Evolutionary conservation across 108 stramenopile species (phyloP), one percentile per base, ranked within the genome.

Genomic region (Pinguiococcus pyrenoidosus): DNA sequence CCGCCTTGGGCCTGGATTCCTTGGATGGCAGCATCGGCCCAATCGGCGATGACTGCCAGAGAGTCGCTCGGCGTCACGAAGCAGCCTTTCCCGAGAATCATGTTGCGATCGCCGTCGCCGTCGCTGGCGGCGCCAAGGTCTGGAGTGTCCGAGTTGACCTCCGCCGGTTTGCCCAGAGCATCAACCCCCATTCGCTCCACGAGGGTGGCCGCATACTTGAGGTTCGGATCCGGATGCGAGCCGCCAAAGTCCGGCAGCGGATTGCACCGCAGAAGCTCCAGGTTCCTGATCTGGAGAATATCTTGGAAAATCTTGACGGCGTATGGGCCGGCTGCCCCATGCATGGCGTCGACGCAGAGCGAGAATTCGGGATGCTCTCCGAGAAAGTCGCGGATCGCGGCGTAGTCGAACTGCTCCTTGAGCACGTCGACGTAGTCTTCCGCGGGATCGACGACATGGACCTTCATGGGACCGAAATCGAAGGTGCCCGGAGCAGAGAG

Each of bases 101-200:
- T 62, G 50, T 62, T 62, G 20, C 61, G 25, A 28, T 62, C 61
- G 23, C 44, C 61, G 46, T 62, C 61, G 23, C 61, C 61, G 40
- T 62, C 61, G 17, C 52, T 45, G 14, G 61, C 61, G 22, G 61
- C 61, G 22, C 61, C 61, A 6, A 62, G 37, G 22, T 44, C 29
- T n/a, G 61, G 61, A 4, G 45, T 36, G 5, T 48, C 53, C 25
- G 27, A 17, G 5, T 13, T 32, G 8, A 21, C 27, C 9, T 12
- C 43, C 24, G 25, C 10, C 9, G 25, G 10, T 0, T 22, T 22
- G 10, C 4, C 1, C n/a, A 30, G 22, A 25, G 43, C 36, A 9
- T 45, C 61, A 16, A 10, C 32, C 29, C 61, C 61, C 61, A 62
- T 62, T 7, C 29, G 12, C 9, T 32, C n/a, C 13, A 62, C 61